Evolutionary conservation across 305 asterid genomes (phyloP).

Genomic region (Solanum hybrid): DNA sequence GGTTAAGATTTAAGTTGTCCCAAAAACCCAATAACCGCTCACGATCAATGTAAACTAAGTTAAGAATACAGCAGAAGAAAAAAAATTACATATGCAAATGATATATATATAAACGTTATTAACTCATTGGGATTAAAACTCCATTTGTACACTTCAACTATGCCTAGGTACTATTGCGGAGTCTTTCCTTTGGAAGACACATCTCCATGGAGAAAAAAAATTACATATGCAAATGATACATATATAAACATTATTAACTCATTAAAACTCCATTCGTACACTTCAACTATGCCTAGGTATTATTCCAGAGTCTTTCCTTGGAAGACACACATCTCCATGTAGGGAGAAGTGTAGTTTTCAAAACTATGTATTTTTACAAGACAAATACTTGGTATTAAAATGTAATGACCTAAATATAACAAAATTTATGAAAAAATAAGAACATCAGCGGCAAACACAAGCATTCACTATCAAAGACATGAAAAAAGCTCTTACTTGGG

Average conservation of each 20-base stretch:
- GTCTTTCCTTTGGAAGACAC: not conserved
- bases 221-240: not conserved
- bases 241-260: not conserved
- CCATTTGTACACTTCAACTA: not conserved
- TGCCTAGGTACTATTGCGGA: not conserved
- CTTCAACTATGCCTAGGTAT: not conserved
- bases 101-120: not conserved
- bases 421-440: not conserved
- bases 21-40: not conserved
- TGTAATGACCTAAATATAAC: not conserved
- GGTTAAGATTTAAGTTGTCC: not conserved
- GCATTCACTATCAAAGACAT: not conserved
- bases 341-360: not conserved
- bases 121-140: not conserved
- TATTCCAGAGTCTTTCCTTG: not conserved
- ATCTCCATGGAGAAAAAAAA: not conserved
- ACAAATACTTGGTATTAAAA: not conserved
- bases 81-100: not conserved
- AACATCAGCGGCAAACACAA: not conserved
- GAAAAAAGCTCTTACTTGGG: conserved; percentile 49
- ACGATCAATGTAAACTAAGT: not conserved
- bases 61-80: not conserved
- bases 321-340: not conserved
- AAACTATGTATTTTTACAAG: not conserved
- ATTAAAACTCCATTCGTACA: not conserved